Base-by-base conservation (phyloP, 2,329 filamentous ascomycete species). In the Trichoderma koningiopsis region DNA sequence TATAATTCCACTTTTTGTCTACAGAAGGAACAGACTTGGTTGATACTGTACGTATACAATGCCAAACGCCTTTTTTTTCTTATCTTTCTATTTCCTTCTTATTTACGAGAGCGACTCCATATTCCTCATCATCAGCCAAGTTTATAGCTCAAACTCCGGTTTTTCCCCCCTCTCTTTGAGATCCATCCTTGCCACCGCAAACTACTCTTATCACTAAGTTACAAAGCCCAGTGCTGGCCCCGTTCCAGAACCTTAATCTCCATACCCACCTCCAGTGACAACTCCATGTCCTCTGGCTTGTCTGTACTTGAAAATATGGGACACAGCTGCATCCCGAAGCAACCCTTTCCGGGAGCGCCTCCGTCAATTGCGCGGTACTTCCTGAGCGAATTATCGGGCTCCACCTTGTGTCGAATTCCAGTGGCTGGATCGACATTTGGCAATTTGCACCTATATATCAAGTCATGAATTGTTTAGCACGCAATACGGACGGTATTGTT, bases 361-460 rank as follows among this genome's bases (percentile, higher is more conserved):
- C 83, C 79, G 75, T 91, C 89, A 29, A 91, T 86, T 11, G 86
- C 82, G 14, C 89, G 84, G 72, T 85, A 84, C 70, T 84, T 84
- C 40, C 87, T 81, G 70, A 92, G 79, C 0, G 89, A 87, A 65
- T 79, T 81, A 74, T 89, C 86, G 0, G 89, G 88, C 78, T 91
- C 85, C 35, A 79, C 76, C 27, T 77, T 75, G 75, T 90, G 87
- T 27, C 84, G 83, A 49, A 84, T 75, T n/a, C 86, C 91, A 6
- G 82, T 88, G 22, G 82, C 81, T 0, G 85, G 90, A 76, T 92
- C 84, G 1, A 92, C 88, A 73, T 93, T 93, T 24, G 90, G 90
- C 73, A 93, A 77, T 73, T 89, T 91, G 80, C 91, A 93, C 67
- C 84, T 86, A 61, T 14, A 53, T 37, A 11, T n/a, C n/a, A 49